Percentiles rank a stretch among this genome's conserved stretches.
Conservation (phyloP, 176 grass and related monocot species). For the Triticum timopheevii region DNA sequence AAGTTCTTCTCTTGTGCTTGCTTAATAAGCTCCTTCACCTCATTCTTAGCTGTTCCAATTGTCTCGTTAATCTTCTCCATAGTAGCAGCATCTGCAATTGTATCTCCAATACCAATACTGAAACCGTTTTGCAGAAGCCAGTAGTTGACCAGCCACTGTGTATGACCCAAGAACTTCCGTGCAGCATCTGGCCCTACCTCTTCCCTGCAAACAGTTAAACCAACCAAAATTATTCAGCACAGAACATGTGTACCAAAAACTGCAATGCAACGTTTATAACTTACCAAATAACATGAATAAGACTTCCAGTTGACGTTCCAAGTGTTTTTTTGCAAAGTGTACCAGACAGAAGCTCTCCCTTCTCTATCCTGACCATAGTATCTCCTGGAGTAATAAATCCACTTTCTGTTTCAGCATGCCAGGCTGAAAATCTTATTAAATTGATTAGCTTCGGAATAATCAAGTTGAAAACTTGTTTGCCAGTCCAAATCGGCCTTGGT, state of each 20-base stretch:
- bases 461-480: constrained; percentile 98
- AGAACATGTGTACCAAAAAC: neutral
- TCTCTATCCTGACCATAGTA: constrained; percentile 93
- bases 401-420: constrained; percentile 76
- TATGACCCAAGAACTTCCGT: constrained; percentile 94
- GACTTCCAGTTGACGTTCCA: constrained; percentile 72
- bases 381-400: constrained; percentile 95
- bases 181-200: constrained; percentile 98
- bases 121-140: constrained; percentile 95
- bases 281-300: constrained; percentile 99
- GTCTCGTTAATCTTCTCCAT: constrained; percentile 96
- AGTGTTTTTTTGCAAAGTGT: constrained; percentile 92
- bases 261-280: constrained; percentile 6
- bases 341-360: constrained; percentile 87
- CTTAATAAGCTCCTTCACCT: constrained; percentile 93
- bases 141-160: constrained; percentile 99
- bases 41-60: constrained; percentile 81
- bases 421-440: constrained; percentile 81
- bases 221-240: neutral
- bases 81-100: constrained; percentile 88
- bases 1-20: constrained; percentile 61
- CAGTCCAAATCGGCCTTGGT: constrained; percentile 95
- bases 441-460: constrained; percentile 99
- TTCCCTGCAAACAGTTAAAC: constrained; percentile 64
- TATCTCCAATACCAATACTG: constrained; percentile 98